Evolutionary conservation across 805 yeast genomes (phyloP).

Genomic region (Zygosaccharomyces kombuchaensis): DNA sequence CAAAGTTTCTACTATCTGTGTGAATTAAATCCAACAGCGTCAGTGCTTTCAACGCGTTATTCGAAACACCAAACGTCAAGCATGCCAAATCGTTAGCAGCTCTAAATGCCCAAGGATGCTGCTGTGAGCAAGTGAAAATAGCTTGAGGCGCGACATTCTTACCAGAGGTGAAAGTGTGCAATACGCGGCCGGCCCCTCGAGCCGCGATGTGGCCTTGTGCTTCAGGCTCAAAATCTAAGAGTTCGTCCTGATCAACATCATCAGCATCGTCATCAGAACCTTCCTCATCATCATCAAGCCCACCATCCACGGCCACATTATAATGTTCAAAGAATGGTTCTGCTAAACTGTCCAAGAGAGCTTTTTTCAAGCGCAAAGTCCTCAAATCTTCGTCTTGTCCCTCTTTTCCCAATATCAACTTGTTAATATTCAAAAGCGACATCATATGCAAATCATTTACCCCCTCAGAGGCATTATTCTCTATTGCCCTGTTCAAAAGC

Average conservation of each 20-base stretch:
- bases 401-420: slow-evolving; percentile 25
- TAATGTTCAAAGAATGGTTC: slow-evolving; percentile 35
- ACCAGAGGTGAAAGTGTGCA: slow-evolving; percentile 62
- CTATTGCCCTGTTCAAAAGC: slow-evolving; percentile 32
- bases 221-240: not conserved
- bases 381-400: slow-evolving; percentile 6
- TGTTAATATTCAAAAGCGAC: slow-evolving; percentile 32
- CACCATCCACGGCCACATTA: slow-evolving; percentile 17
- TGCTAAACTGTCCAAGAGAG: slow-evolving; percentile 32
- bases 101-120: slow-evolving; percentile 72
- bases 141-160: slow-evolving; percentile 78
- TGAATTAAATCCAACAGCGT: slow-evolving; percentile 74
- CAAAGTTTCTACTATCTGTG: slow-evolving; percentile 69
- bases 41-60: slow-evolving; percentile 53
- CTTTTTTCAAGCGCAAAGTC: slow-evolving; percentile 22
- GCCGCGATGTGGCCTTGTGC: slow-evolving; percentile 14
- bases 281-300: slow-evolving; percentile 19
- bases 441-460: slow-evolving; percentile 34
- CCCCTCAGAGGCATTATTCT: slow-evolving; percentile 27
- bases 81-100: slow-evolving; percentile 91
- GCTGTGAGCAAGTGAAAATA: slow-evolving; percentile 70
- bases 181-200: slow-evolving; percentile 41
- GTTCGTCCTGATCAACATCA: slow-evolving; percentile 5
- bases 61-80: slow-evolving; percentile 76
- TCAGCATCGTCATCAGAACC: slow-evolving; percentile 11